Base-by-base conservation (phyloP, 2,329 filamentous ascomycete genomes). In the Talaromyces sp. region DNA sequence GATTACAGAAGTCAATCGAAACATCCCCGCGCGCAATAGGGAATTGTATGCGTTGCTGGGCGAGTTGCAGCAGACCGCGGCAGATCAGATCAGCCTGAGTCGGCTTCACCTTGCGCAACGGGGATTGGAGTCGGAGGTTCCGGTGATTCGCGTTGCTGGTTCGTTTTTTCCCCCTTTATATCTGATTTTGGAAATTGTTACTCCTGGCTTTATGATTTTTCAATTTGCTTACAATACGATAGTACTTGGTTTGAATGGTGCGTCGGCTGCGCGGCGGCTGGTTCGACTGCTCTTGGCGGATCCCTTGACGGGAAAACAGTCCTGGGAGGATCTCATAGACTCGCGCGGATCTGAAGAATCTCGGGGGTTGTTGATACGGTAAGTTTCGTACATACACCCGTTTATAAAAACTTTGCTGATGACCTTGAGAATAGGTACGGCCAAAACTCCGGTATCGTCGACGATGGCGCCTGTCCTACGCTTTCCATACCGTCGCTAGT, bases 261-360 rank as follows among this genome's bases (percentile, higher is more conserved):
- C 79, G 62, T 70, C 72, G 23, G 79, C 80, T 54, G 83, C 85
- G 50, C 79, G 82, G 65, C 81, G 78, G 65, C 80, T 97, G 8
- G 82, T 92, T 53, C 84, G 87, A 50, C 78, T 93, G 40, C 76
- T 92, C 12, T 78, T 92, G 1, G 87, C 88, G 2, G 90, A 93
- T 73, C 89, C 90, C 4, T 75, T 93, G 65, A 81, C 81, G 42
- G 76, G 82, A 5, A 82, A 85, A 65, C 82, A 86, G 65, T 74
- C 80, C 30, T 93, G 90, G 90, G 90, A 93, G 74, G 78, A 79
- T 68, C 78, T 86, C 62, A 72, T 92, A 63, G 80, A 83, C 34
- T 67, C 69, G 12, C 70, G 72, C 12, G 80, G 83, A 63, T 80
- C 84, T 65, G 72, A 70, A 61, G 73, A 79, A 31, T 73, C 77